Percentiles rank a stretch among this genome's conserved stretches.
These are phyloP conservation scores for Aquilaria yunnanensis DNA, from an alignment of 345 rosid genomes.

Conservation along the genomic window DNA sequence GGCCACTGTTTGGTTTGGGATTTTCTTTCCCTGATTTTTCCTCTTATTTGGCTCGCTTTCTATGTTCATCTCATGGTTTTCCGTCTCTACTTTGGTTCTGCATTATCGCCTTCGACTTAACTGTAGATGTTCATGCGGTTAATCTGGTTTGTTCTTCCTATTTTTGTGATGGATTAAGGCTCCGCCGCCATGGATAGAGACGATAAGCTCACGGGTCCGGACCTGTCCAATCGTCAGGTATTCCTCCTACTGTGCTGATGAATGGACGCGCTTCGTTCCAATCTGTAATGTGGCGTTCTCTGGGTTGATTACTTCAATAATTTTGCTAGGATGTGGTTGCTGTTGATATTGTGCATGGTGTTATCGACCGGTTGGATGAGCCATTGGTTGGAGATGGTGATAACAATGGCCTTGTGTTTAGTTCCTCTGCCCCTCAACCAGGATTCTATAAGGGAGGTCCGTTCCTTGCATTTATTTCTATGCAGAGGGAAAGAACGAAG, in stretches of 20 bases:
- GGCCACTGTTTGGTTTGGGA: neutral
- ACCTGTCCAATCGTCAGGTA: slow-evolving; percentile 29
- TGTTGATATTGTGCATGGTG: slow-evolving; percentile 22
- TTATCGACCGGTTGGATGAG: slow-evolving; percentile 12
- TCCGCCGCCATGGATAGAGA: slow-evolving; percentile 12
- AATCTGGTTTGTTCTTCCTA: neutral
- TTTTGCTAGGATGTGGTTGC: slow-evolving; percentile 18
- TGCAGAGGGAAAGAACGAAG: too few relatives aligned
- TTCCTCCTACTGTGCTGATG: neutral
- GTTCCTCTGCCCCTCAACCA: slow-evolving; percentile 23
- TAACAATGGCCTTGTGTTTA: slow-evolving; percentile 13
- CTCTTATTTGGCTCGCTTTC: neutral
- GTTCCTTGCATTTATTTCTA: slow-evolving; percentile 4
- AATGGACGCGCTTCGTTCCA: too few relatives aligned
- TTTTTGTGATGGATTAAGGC: slow-evolving; percentile 13
- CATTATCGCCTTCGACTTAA: neutral
- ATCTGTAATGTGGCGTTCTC: too few relatives aligned
- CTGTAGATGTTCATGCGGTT: neutral
- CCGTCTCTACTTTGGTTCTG: neutral
- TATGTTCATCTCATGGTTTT: neutral
- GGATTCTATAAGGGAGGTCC: slow-evolving; percentile 33
- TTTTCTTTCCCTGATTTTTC: neutral
- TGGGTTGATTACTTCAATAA: too few relatives aligned
- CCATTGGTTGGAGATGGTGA: slow-evolving; percentile 14
- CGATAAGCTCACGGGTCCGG: slow-evolving; percentile 14